Percentiles rank a stretch among this genome's conserved stretches.
Evolutionary conservation across 768 basidiomycete species (phyloP).

Genomic region (Pleurotus citrinopileatus): DNA sequence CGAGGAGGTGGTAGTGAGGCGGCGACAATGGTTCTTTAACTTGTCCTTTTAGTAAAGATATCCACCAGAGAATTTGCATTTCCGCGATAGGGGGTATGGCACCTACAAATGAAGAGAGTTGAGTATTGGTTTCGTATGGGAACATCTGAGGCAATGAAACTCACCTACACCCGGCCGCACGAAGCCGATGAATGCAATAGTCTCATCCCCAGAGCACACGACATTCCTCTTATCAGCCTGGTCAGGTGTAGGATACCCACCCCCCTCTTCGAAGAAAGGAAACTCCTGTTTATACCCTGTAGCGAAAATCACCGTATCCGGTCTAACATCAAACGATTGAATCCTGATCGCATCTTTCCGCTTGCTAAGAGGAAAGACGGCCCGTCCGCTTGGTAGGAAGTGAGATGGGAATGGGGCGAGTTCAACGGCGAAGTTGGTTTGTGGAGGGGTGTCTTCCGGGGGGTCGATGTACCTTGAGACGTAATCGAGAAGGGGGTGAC

Average conservation of each 20-base stretch:
- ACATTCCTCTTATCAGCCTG: conserved; percentile 45
- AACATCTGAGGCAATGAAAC: conserved; percentile 11
- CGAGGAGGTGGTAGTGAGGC: conserved; percentile 53
- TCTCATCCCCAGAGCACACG: conserved; percentile 38
- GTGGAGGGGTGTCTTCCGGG: conserved; percentile 43
- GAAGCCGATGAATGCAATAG: conserved; percentile 54
- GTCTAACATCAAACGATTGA: conserved; percentile 34
- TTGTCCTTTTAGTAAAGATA: conserved; percentile 41
- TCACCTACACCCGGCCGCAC: conserved; percentile 56
- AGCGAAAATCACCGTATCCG: conserved; percentile 47
- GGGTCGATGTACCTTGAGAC: conserved; percentile 59
- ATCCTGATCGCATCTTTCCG: conserved; percentile 43
- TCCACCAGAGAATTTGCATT: conserved; percentile 59
- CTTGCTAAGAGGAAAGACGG: conserved; percentile 40
- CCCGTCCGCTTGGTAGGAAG: conserved; percentile 39
- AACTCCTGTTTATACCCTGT: conserved; percentile 49
- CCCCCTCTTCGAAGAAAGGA: conserved; percentile 32
- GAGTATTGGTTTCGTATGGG: too few relatives aligned
- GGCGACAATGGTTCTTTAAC: conserved; percentile 39
- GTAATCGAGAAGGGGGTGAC: conserved; percentile 39
- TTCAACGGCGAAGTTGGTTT: conserved; percentile 43
- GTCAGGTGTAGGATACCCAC: conserved; percentile 36
- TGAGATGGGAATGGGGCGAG: conserved; percentile 54
- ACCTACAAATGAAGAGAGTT: conserved; percentile 30
- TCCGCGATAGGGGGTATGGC: conserved; percentile 60